A percentile compares a stretch with the other conserved stretches of the same genome.
Conservation (phyloP, 805 yeast species). For the Candida anglica region DNA sequence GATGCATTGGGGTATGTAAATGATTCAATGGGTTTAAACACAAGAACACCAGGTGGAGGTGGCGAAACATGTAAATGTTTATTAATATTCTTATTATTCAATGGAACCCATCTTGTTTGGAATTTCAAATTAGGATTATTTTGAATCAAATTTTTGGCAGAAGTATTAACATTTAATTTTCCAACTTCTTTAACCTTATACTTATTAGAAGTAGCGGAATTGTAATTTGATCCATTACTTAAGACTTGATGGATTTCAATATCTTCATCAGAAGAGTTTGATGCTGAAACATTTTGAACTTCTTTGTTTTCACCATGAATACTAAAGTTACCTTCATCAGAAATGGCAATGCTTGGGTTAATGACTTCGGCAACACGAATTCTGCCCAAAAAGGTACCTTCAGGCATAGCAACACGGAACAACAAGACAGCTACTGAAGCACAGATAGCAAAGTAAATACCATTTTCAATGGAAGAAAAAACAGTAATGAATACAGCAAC, state of each 20-base stretch:
- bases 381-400: constrained; percentile 78
- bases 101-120: constrained; percentile 69
- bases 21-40: constrained; percentile 77
- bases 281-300: constrained; percentile 1
- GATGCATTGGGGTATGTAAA: constrained; percentile 82
- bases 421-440: constrained; percentile 75
- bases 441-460: constrained; percentile 85
- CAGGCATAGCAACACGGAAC: constrained; percentile 74
- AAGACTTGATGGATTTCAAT: constrained; percentile 43
- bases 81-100: constrained; percentile 48
- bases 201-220: constrained; percentile 18
- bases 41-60: constrained; percentile 90
- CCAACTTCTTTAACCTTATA: constrained; percentile 11
- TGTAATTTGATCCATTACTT: constrained; percentile 23
- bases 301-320: constrained; percentile 5
- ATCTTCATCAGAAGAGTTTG: constrained; percentile 24
- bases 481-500: constrained; percentile 72
- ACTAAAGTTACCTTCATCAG: constrained; percentile 5
- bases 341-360: constrained; percentile 47
- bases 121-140: constrained; percentile 37
- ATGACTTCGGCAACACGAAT: constrained; percentile 68
- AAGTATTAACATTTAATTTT: constrained; percentile 2
- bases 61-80: constrained; percentile 54
- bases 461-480: constrained; percentile 77
- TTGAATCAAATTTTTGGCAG: constrained; percentile 11